A percentile compares a stretch with the other conserved stretches of the same genome.
Evolutionary conservation across 2,329 filamentous ascomycete species (phyloP).

Genomic region (Domatiomyces catenatus): DNA sequence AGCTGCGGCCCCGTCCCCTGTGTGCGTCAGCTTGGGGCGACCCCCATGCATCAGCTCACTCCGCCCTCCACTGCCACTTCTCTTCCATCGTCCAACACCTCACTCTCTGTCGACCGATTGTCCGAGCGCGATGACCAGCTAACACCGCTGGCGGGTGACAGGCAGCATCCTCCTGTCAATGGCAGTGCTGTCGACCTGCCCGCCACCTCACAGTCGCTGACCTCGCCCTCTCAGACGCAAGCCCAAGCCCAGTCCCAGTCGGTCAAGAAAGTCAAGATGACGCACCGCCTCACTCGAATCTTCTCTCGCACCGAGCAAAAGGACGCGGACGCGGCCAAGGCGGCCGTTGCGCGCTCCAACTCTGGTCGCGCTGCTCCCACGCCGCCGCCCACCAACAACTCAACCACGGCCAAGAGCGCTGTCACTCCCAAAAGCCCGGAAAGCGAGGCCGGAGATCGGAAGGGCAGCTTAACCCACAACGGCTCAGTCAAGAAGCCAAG

Average conservation of each 20-base stretch:
- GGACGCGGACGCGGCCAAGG: conserved; percentile 20
- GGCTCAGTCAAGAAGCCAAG: conserved; percentile 17
- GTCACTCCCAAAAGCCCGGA: conserved; percentile 13
- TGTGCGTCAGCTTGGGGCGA: background rate
- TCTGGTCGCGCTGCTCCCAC: background rate
- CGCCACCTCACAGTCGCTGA: conserved; percentile 4
- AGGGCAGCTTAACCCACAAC: conserved; percentile 11
- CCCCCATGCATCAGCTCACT: background rate
- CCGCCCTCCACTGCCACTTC: background rate
- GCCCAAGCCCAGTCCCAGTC: conserved; percentile 2
- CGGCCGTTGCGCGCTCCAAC: background rate
- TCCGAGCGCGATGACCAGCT: conserved; percentile 15
- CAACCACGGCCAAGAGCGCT: background rate
- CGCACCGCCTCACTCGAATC: conserved; percentile 31
- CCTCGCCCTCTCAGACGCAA: conserved; percentile 5
- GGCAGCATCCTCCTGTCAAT: conserved; percentile 25
- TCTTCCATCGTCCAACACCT: background rate
- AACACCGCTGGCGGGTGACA: conserved; percentile 30
- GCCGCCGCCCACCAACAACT: background rate
- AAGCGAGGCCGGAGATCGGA: conserved; percentile 21
- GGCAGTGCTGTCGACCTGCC: conserved; percentile 21
- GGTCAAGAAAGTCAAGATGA: conserved; percentile 27
- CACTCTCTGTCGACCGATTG: background rate
- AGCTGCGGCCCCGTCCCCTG: background rate
- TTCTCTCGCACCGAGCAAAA: conserved; percentile 28